phyloP scores from a whole-genome alignment of 2,329 filamentous ascomycete genomes.

The Colletotrichum orbiculare region DNA sequence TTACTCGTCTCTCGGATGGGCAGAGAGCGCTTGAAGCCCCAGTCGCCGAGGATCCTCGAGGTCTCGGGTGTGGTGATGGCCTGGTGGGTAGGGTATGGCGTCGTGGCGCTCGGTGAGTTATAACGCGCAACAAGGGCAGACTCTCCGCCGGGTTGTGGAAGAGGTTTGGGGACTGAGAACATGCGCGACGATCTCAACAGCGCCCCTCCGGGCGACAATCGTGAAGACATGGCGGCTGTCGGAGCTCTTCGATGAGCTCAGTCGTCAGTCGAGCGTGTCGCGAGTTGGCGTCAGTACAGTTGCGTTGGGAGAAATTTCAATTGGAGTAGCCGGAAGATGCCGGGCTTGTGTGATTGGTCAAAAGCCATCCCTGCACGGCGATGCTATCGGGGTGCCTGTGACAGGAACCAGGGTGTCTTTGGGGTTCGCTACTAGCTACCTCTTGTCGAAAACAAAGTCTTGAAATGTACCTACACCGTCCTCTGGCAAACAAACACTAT shows the following conservation, averaged over 20 bases:
- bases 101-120: conserved; percentile 77
- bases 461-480: too few species aligned
- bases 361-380: conserved; percentile 29
- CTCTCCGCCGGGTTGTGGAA: conserved; percentile 69
- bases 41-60: conserved; percentile 83
- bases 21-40: conserved; percentile 89
- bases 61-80: conserved; percentile 81
- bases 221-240: conserved; percentile 35
- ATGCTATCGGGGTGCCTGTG: neutral
- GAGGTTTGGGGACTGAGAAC: conserved; percentile 84
- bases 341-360: conserved; percentile 22
- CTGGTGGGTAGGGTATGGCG: conserved; percentile 82
- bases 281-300: neutral
- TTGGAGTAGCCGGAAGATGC: conserved; percentile 30
- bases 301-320: conserved; percentile 36
- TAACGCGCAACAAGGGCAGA: conserved; percentile 59
- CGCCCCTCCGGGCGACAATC: conserved; percentile 69
- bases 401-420: too few species aligned
- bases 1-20: conserved; percentile 80
- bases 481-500: too few species aligned
- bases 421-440: too few species aligned
- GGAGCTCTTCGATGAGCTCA: conserved; percentile 37
- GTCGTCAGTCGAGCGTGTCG: conserved; percentile 25
- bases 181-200: conserved; percentile 89
- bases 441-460: too few species aligned